Evolutionary conservation across 163 green algal genomes (phyloP).

Genomic region (Scenedesmus sp.): DNA sequence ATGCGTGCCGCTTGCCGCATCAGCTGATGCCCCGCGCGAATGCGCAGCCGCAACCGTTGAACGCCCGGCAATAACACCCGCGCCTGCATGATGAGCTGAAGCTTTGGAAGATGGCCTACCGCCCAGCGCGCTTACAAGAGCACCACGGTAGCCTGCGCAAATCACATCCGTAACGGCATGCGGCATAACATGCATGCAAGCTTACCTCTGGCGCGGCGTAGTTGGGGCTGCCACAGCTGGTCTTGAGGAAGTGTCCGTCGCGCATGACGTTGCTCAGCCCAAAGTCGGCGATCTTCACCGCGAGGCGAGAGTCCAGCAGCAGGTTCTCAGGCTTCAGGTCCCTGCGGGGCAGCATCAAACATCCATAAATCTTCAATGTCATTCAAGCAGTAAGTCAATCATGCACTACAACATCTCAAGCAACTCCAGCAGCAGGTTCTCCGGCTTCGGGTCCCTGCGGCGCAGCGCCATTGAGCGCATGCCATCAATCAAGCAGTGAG

Average conservation of each 20-base stretch:
- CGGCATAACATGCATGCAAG: too few species aligned
- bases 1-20: neutral
- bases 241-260: conserved; percentile 99
- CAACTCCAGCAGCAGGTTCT: conserved; percentile 97
- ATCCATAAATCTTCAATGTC: too few species aligned
- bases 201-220: conserved; percentile 97
- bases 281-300: conserved; percentile 96
- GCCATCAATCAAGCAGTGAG: too few species aligned
- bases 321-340: conserved; percentile 98
- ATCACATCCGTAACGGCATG: too few species aligned
- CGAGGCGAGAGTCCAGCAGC: conserved; percentile 91
- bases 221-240: conserved; percentile 97
- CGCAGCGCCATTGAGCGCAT: too few species aligned
- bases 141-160: too few species aligned
- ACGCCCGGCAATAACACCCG: neutral
- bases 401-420: too few species aligned
- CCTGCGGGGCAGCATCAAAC: conserved; percentile 36
- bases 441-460: conserved; percentile 89
- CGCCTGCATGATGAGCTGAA: neutral
- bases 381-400: too few species aligned
- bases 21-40: neutral
- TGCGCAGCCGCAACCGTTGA: neutral
- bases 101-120: too few species aligned
- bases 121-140: too few species aligned
- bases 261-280: conserved; percentile 98